Base-by-base conservation (phyloP, 2,329 filamentous ascomycete species). In the Monosporascus sp. region DNA sequence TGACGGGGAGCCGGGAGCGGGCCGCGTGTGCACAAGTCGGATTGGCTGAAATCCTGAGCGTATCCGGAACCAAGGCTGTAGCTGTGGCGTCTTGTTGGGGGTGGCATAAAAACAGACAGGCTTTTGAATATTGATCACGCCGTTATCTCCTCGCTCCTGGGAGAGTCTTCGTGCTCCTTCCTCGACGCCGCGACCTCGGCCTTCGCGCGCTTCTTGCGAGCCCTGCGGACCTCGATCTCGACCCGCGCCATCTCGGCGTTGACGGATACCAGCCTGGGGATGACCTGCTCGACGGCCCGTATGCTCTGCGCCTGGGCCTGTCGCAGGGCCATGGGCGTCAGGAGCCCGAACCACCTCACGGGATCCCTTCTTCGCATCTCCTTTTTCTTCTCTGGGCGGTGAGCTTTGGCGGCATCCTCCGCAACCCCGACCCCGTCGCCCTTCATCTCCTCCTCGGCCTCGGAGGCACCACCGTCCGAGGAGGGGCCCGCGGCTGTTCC, bases 191-290 rank as follows among this genome's bases (percentile, higher is more conserved):
- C 68, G 3, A 66, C 68, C 55, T 72, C 72, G 1, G 71, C 72
- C 65, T 81, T 82, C 25, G 75, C 74, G 37, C 78, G 71, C 69
- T 67, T 77, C 71, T 85, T 84, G 53, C 77, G 72, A 37, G 78
- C 80, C 53, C 86, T 74, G 38, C 86, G 77, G 51, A 93, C 83
- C 59, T 87, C 80, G 50, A 86, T 82, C 72, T 91, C 88, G 5
- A 89, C 66, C n/a, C 71, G 70, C 15, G 76, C 74, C 79, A 93
- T 83, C 62, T 83, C 77, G 27, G 75, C 75, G 37, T 77, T 74
- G n/a, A 88, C 68, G 1, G 77, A 78, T 7, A 77, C 77, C 8
- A 90, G 71, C 39, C 70, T 70, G 1, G 83, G 79, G 2, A 91
- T 68, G 3, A 86, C 67, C 0, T 76, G 69, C 51, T 84, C 79